These are phyloP conservation scores for Rhododendron griersonianum DNA, from an alignment of 148 eudicot species.

Conservation along the genomic window DNA sequence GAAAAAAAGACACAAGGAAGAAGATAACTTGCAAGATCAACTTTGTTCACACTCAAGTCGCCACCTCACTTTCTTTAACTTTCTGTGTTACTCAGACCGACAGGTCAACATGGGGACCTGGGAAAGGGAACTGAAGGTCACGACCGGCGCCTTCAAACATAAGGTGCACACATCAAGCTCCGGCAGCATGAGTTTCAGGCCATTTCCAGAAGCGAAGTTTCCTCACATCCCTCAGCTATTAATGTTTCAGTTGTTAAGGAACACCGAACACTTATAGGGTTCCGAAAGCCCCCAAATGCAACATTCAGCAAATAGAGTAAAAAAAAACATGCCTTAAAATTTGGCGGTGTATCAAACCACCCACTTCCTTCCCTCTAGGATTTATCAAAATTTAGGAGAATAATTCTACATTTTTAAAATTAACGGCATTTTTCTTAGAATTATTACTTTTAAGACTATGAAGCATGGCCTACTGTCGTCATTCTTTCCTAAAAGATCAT, in stretches of 20 bases:
- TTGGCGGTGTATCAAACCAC: not conserved
- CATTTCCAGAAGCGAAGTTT: not conserved
- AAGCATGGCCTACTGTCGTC: not conserved
- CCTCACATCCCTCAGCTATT: not conserved
- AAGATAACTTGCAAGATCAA: not conserved
- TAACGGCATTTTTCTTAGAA: not conserved
- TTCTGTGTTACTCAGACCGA: not conserved
- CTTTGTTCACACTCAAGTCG: not conserved
- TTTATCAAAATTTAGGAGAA: not conserved
- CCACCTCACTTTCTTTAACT: not conserved
- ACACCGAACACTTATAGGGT: not conserved
- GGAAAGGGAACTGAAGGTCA: not conserved
- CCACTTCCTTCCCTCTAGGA: not conserved
- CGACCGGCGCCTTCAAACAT: not conserved
- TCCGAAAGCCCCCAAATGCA: not conserved
- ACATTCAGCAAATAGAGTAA: not conserved
- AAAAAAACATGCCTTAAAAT: not conserved
- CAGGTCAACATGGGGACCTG: not conserved
- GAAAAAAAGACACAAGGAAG: not conserved
- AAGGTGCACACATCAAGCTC: not conserved
- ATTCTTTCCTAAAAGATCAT: not conserved
- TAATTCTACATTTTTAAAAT: not conserved
- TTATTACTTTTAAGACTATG: not conserved
- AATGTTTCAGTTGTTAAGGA: not conserved
- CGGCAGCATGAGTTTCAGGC: not conserved